Base-by-base conservation (phyloP, 2,329 filamentous ascomycete species). In the Colletotrichum graminicola region DNA sequence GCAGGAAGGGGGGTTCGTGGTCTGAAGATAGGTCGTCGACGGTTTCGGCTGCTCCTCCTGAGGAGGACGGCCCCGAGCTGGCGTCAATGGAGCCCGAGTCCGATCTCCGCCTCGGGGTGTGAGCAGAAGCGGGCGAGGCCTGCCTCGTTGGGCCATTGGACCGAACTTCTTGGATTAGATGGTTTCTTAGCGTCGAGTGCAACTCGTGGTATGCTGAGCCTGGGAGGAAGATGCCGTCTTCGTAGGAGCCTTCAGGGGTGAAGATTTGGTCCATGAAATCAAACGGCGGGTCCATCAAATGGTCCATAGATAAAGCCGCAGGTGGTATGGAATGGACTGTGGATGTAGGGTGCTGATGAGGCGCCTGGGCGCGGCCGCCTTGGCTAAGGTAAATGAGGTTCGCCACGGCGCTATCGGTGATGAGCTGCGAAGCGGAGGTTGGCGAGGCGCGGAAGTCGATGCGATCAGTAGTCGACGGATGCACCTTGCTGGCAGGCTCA, bases 191-290 rank as follows among this genome's bases (percentile, higher is more conserved):
- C 1, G 83, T 83, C 1, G 82, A 83, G 66, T 86, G 84, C 1
- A 85, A 76, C 52, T 84, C 83, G 64, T 84, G 82, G 47, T 85
- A 86, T 0, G 82, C 80, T 1, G 84, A 85, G 1, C 84, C 84
- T 1, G 84, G 84, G 3, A 84, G 73, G 68, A 86, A 86, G 26
- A 86, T 80, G 61, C 84, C 84, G 60, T 82, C 80, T 8, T 81
- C 80, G 4, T 76, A 77, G 34, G 75, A 75, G 1, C 78, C 78
- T 3, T 80, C 79, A 0, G 79, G 78, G 0, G 79, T 79, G 29
- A 79, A 79, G 18, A 75, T 74, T 32, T 81, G 79, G 29, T 73
- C 72, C 57, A 68, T 72, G 45, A 73, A 73, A 16, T 73, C 72
- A 21, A 73, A 73, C 1, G 70, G 62, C 18, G 71, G 61, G 26